These are phyloP conservation scores for Kwoniella shivajii DNA, from an alignment of 1,284 basidiomycete genomes.

Conservation along the genomic window DNA sequence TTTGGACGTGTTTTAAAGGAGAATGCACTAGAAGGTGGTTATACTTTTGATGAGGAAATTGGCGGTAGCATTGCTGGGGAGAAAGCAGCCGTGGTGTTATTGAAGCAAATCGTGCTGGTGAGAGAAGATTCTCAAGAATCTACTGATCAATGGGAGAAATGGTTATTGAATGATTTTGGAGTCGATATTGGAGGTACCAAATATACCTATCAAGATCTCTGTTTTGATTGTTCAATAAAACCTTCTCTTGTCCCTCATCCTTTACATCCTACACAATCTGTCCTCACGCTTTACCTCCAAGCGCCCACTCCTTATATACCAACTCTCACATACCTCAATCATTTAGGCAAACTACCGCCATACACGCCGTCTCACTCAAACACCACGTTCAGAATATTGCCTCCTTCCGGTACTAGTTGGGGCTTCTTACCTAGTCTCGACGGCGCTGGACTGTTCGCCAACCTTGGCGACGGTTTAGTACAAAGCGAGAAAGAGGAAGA, in stretches of 20 bases:
- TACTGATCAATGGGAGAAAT: constrained; percentile 42
- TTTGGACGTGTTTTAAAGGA: constrained; percentile 43
- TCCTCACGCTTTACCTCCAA: constrained; percentile 43
- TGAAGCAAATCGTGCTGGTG: constrained; percentile 52
- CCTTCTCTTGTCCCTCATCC: constrained; percentile 39
- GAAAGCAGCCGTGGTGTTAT: constrained; percentile 43
- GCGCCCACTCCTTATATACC: constrained; percentile 57
- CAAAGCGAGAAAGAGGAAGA: constrained; percentile 44
- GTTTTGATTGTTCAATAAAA: constrained; percentile 36
- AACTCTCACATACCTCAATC: constrained; percentile 62
- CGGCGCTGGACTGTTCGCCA: constrained; percentile 42
- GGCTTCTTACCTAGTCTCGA: constrained; percentile 46
- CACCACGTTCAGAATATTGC: constrained; percentile 40
- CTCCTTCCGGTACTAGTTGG: constrained; percentile 31
- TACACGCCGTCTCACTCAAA: constrained; percentile 34
- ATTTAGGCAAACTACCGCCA: constrained; percentile 55
- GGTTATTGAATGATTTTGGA: constrained; percentile 43
- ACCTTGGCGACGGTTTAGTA: constrained; percentile 29
- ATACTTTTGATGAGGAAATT: constrained; percentile 32
- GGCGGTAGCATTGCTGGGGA: constrained; percentile 48
- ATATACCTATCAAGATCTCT: constrained; percentile 48
- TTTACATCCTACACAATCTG: constrained; percentile 41
- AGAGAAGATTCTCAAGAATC: constrained; percentile 30
- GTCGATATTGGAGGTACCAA: constrained; percentile 38
- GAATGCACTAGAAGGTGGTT: constrained; percentile 46